A percentile compares a stretch with the other conserved stretches of the same genome.
Conservation (phyloP, 768 basidiomycete genomes). For the Xerocomus spinulosus region DNA sequence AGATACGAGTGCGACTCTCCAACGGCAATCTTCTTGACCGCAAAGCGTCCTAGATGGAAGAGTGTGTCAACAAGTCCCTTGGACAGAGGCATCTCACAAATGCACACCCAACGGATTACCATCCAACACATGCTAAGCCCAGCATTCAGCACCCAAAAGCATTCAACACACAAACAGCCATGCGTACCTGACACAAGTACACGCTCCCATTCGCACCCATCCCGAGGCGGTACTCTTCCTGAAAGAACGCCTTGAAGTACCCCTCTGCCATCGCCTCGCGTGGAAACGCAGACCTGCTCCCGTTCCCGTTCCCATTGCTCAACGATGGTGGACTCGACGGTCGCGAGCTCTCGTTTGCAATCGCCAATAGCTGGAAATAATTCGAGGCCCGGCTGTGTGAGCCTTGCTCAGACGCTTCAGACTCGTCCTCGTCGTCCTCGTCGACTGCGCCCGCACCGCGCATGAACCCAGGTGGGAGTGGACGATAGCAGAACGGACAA, state of each 20-base stretch:
- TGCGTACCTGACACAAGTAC: conserved; percentile 74
- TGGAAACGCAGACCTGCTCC: conserved; percentile 41
- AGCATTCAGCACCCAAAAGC: conserved; percentile 5
- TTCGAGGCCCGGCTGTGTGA: conserved; percentile 58
- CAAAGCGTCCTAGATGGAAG: conserved; percentile 62
- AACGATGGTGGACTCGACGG: conserved; percentile 47
- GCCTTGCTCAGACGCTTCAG: conserved; percentile 36
- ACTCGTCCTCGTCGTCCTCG: conserved; percentile 22
- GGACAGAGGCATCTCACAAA: background rate
- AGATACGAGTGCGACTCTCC: conserved; percentile 87
- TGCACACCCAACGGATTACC: conserved; percentile 71
- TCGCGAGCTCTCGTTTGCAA: conserved; percentile 60
- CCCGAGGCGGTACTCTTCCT: conserved; percentile 82
- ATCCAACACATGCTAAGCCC: conserved; percentile 71
- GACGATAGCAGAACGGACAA: conserved; percentile 76
- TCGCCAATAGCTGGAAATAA: conserved; percentile 75
- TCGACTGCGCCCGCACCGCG: conserved; percentile 9
- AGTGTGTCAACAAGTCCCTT: conserved; percentile 1
- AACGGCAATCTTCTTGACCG: conserved; percentile 95
- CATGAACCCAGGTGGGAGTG: conserved; percentile 45
- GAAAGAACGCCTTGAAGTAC: conserved; percentile 90
- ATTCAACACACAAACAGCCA: background rate
- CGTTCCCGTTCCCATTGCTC: conserved; percentile 4
- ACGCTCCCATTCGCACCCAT: conserved; percentile 96
- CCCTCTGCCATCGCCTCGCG: conserved; percentile 82